Conservation (phyloP, 169 alveolate genomes). For the Besnoitia besnoiti region DNA sequence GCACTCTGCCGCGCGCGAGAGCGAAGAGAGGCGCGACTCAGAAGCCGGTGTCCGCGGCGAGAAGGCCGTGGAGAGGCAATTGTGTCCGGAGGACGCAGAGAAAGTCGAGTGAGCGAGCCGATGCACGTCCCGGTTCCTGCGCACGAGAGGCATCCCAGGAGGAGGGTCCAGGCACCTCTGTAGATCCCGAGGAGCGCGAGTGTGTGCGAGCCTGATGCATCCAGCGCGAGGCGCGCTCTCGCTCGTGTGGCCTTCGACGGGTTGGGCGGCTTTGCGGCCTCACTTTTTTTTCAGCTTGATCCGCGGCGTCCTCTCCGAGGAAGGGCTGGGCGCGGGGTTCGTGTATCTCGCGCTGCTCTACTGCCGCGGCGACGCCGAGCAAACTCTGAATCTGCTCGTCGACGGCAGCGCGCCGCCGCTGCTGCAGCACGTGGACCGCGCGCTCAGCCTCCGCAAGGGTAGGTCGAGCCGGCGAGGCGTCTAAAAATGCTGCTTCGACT, state of each 20-base stretch:
- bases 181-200: background rate
- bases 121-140: background rate
- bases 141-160: background rate
- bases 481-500: too few relatives aligned
- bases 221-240: too few relatives aligned
- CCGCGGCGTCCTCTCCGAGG: background rate
- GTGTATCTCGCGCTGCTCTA: background rate
- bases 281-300: background rate
- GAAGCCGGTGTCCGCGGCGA: background rate
- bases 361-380: background rate
- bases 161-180: background rate
- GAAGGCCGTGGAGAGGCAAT: background rate
- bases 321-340: background rate
- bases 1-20: background rate
- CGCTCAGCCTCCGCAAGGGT: background rate
- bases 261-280: too few relatives aligned
- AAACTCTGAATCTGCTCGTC: background rate
- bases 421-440: slow-evolving; percentile 4
- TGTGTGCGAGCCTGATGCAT: too few relatives aligned
- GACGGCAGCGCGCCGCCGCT: background rate
- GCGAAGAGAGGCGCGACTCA: background rate
- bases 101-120: background rate
- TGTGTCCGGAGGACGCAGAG: background rate
- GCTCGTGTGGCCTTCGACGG: too few relatives aligned
- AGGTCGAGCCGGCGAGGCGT: too few relatives aligned